Conservation (phyloP, 1,284 basidiomycete genomes). For the Austroboletus niveus region DNA sequence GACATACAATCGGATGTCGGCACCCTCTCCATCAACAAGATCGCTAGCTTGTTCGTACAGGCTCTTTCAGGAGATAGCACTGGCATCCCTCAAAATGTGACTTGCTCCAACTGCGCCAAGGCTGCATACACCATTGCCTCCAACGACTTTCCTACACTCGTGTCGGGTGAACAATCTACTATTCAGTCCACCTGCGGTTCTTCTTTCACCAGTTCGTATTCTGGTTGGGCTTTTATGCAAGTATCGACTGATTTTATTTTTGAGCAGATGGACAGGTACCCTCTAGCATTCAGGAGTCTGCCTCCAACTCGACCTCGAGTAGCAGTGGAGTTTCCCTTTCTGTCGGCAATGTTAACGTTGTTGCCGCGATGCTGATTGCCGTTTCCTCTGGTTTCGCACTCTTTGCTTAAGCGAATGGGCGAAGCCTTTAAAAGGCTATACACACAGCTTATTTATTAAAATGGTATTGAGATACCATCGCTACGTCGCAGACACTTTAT, state of each 20-base stretch:
- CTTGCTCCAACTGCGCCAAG: conserved; percentile 49
- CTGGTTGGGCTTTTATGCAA: neutral
- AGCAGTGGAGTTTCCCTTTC: conserved; percentile 28
- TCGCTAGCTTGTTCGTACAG: conserved; percentile 15
- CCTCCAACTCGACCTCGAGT: conserved; percentile 29
- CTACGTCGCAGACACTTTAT: neutral
- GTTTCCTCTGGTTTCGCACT: conserved; percentile 34
- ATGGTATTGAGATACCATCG: neutral
- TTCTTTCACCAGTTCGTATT: conserved; percentile 41
- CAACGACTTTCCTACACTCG: conserved; percentile 31
- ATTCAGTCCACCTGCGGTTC: conserved; percentile 39
- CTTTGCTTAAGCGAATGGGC: conserved; percentile 31
- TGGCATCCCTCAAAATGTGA: conserved; percentile 32
- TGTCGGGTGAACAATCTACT: conserved; percentile 13
- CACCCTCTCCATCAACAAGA: conserved; percentile 20
- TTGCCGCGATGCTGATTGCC: conserved; percentile 29
- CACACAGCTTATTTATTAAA: neutral
- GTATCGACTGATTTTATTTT: conserved; percentile 1
- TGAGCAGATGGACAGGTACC: conserved; percentile 40
- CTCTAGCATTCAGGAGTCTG: conserved; percentile 37
- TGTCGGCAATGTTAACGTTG: conserved; percentile 18
- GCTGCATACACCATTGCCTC: conserved; percentile 40
- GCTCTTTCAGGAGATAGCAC: conserved; percentile 5
- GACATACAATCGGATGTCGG: conserved; percentile 39
- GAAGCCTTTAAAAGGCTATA: too few relatives aligned